Evolutionary conservation across 257 asterid genomes (phyloP).

Genomic region (Handroanthus guayacan): DNA sequence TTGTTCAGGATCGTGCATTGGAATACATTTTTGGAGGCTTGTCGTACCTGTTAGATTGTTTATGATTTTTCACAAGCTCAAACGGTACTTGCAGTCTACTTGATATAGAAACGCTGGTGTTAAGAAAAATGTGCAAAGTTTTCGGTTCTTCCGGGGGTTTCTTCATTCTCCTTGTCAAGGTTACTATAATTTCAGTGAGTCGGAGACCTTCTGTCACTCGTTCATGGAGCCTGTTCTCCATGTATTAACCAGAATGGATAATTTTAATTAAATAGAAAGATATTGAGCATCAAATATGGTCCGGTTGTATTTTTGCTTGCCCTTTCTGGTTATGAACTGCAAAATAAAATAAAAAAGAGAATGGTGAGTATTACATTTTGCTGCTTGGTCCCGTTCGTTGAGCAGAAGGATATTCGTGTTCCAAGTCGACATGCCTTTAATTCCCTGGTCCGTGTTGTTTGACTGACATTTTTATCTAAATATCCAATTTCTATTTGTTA

Average conservation of each 20-base stretch:
- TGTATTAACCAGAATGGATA: slow-evolving; percentile 14
- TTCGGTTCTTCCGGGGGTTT: background rate
- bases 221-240: slow-evolving; percentile 19
- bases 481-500: slow-evolving; percentile 34
- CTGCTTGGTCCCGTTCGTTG: slow-evolving; percentile 22
- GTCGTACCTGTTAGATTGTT: slow-evolving; percentile 24
- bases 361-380: slow-evolving; percentile 19
- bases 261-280: slow-evolving; percentile 16
- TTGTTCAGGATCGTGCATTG: slow-evolving; percentile 16
- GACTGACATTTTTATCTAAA: background rate
- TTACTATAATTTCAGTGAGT: background rate
- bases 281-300: slow-evolving; percentile 19
- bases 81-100: slow-evolving; percentile 10
- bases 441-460: slow-evolving; percentile 25
- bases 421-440: background rate
- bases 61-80: background rate
- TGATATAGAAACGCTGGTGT: background rate
- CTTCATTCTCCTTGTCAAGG: slow-evolving; percentile 1
- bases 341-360: slow-evolving; percentile 1
- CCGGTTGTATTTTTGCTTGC: slow-evolving; percentile 29
- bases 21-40: slow-evolving; percentile 31
- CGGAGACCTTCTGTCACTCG: background rate
- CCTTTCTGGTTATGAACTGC: slow-evolving; percentile 24
- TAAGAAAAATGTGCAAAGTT: background rate
- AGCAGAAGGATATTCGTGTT: slow-evolving; percentile 26